phyloP scores from a whole-genome alignment of 148 eudicot genomes.

The Suaeda aralocaspica region DNA sequence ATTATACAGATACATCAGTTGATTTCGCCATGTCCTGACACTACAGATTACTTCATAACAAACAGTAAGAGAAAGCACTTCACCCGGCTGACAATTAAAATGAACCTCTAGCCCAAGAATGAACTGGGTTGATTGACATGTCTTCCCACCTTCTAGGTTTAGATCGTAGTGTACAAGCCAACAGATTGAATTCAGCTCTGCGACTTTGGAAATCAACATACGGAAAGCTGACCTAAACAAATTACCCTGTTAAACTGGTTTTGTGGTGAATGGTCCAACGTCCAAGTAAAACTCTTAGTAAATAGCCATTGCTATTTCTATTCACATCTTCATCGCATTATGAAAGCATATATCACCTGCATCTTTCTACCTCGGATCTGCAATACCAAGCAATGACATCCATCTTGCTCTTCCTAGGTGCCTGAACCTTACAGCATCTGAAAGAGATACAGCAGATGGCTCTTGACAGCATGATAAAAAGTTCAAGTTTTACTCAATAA shows the following conservation, averaged over 20 bases:
- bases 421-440: background rate
- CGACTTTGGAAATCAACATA: background rate
- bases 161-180: background rate
- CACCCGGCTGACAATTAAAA: background rate
- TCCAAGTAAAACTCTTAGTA: background rate
- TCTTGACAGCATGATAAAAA: background rate
- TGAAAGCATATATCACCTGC: background rate
- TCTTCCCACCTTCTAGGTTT: background rate
- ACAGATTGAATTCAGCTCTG: background rate
- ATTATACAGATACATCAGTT: background rate
- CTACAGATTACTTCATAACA: background rate
- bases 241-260: background rate
- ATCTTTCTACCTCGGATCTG: background rate
- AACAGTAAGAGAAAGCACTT: background rate
- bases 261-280: background rate
- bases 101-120: background rate
- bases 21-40: background rate
- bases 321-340: background rate
- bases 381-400: background rate
- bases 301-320: background rate
- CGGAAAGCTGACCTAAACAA: background rate
- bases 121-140: no score
- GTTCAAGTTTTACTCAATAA: slow-evolving; percentile 8
- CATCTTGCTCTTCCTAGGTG: background rate
- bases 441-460: background rate